These are phyloP conservation scores for Dionaea muscipula DNA, from an alignment of 179 eudicot species.

Conservation along the genomic window DNA sequence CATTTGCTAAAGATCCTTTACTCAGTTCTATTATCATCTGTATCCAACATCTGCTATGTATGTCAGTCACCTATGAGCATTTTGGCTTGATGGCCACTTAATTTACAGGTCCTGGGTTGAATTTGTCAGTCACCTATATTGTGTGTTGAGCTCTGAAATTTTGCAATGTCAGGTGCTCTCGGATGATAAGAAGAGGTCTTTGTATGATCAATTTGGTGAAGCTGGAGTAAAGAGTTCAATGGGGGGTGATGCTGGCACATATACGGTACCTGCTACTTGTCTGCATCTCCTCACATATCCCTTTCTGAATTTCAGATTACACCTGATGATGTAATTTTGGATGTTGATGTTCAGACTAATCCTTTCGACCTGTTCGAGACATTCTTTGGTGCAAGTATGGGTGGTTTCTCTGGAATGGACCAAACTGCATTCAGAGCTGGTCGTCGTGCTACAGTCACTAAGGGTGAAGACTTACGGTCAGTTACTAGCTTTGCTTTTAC, in stretches of 20 bases:
- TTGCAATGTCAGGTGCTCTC: constrained; percentile 85
- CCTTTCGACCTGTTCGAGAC: constrained; percentile 99
- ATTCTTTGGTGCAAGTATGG: constrained; percentile 82
- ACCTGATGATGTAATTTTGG: constrained; percentile 7
- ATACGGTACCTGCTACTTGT: constrained; percentile 47
- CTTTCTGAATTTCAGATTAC: constrained; percentile 6
- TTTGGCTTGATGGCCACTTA: no score
- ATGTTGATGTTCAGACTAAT: constrained; percentile 42
- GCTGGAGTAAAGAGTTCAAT: constrained; percentile 83
- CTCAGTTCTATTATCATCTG: no score
- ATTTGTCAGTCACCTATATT: neutral
- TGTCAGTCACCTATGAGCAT: no score
- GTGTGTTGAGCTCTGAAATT: constrained; percentile 38
- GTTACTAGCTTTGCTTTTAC: constrained; percentile 15
- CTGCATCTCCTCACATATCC: constrained; percentile 2
- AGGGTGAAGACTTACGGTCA: constrained; percentile 97
- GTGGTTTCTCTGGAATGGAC: constrained; percentile 70
- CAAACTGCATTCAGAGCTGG: constrained; percentile 59
- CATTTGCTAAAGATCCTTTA: no score
- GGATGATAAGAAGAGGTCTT: constrained; percentile 91
- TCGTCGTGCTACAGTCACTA: constrained; percentile 61
- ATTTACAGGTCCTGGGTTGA: no score
- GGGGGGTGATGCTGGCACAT: constrained; percentile 75
- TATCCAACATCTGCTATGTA: no score
- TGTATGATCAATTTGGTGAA: constrained; percentile 97